Conservation (phyloP, 2,329 filamentous ascomycete genomes). For the Neopestalotiopsis clavispora region DNA sequence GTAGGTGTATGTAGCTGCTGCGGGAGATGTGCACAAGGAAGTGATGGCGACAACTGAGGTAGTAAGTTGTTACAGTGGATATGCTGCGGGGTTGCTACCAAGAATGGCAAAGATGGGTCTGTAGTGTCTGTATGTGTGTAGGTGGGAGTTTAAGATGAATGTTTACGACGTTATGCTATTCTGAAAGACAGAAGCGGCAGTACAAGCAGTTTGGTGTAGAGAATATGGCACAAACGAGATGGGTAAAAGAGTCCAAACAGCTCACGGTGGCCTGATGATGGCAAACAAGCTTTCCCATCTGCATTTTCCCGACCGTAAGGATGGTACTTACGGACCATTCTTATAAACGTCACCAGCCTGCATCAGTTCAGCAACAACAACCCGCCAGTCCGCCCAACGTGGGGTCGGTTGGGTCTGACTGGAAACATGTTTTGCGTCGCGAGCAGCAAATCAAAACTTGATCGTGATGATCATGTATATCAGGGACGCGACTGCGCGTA, state of each 20-base stretch:
- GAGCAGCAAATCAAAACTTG: slow-evolving; percentile 14
- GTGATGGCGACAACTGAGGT: not conserved
- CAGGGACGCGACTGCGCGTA: not conserved
- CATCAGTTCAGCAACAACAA: not conserved
- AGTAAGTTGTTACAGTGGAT: not conserved
- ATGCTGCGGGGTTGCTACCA: slow-evolving; percentile 5
- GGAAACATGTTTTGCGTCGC: slow-evolving; percentile 6
- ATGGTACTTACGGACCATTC: not conserved
- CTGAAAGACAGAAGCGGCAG: not conserved
- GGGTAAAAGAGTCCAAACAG: slow-evolving; percentile 1
- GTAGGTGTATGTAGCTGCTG: not conserved
- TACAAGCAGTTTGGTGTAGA: not conserved
- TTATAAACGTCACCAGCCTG: slow-evolving; percentile 11
- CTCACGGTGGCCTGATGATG: slow-evolving; percentile 18
- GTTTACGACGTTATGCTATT: not conserved
- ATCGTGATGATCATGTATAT: not conserved
- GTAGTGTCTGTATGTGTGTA: not conserved
- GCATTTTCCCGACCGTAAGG: not conserved
- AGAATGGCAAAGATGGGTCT: not conserved
- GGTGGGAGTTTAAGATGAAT: not conserved
- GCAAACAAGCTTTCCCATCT: slow-evolving; percentile 8
- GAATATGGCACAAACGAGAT: not conserved
- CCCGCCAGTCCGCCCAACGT: not conserved
- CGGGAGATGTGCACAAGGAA: slow-evolving; percentile 2
- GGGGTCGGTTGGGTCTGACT: slow-evolving; percentile 9